These are phyloP conservation scores for Chlamydomonas sp. DNA, from an alignment of 139 green algal genomes.

Conservation along the genomic window DNA sequence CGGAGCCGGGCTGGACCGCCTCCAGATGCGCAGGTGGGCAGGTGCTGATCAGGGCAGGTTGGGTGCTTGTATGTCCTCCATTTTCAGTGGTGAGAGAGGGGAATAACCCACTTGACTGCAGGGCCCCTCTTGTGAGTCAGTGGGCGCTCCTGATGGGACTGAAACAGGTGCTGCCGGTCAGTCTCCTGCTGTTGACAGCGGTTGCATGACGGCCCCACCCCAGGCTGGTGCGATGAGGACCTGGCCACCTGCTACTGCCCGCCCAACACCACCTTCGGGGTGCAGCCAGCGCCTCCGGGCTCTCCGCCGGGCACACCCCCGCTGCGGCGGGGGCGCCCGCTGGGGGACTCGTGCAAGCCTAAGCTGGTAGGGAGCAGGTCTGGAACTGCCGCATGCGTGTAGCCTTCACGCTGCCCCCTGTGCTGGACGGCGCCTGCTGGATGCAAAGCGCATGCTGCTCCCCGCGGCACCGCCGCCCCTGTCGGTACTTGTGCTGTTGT, in stretches of 20 bases:
- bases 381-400: not conserved
- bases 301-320: conserved; percentile 47
- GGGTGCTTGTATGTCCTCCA: too few species aligned
- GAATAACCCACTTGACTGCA: too few species aligned
- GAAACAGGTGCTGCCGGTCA: too few species aligned
- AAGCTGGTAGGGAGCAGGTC: not conserved
- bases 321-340: conserved; percentile 34
- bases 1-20: conserved; percentile 24
- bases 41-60: too few species aligned
- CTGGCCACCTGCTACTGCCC: conserved; percentile 61
- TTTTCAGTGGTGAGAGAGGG: too few species aligned
- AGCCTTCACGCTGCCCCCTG: not conserved
- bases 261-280: conserved; percentile 20
- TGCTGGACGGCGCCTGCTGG: not conserved
- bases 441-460: not conserved
- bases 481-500: not conserved
- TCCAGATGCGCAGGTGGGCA: conserved; percentile 15
- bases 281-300: conserved; percentile 38
- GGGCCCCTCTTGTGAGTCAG: too few species aligned
- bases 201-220: too few species aligned
- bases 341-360: conserved; percentile 35
- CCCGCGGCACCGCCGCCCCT: too few species aligned
- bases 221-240: conserved; percentile 62
- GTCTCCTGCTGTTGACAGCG: not conserved
- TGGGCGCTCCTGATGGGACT: too few species aligned